Percentiles rank a stretch among this genome's conserved stretches.
Conservation (phyloP, 2,329 filamentous ascomycete species). For the Raffaelea albimanens region DNA sequence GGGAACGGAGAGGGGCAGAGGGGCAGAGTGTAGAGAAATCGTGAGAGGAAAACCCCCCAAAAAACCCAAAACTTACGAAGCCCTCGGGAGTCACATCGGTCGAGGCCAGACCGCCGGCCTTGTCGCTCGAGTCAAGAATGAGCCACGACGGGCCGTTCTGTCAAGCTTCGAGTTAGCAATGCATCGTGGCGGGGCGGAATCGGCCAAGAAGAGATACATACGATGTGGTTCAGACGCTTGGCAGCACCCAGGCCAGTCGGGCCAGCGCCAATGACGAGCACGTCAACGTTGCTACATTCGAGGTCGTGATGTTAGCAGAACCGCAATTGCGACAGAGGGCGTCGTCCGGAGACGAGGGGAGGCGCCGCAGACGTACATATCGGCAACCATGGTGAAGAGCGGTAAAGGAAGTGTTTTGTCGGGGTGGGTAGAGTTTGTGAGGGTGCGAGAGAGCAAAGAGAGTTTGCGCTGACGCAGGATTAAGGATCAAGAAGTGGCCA, state of each 20-base stretch:
- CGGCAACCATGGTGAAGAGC: neutral
- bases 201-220: slow-evolving; percentile 35
- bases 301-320: too few species aligned
- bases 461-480: too few species aligned
- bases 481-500: too few species aligned
- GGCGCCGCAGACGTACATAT: slow-evolving; percentile 1
- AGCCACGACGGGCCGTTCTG: slow-evolving; percentile 91
- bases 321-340: too few species aligned
- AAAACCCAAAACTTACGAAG: slow-evolving; percentile 85
- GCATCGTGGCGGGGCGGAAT: neutral
- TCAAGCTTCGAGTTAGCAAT: neutral
- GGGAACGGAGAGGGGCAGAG: neutral
- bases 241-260: slow-evolving; percentile 96
- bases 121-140: slow-evolving; percentile 87
- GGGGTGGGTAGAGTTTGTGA: too few species aligned
- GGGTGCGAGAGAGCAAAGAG: too few species aligned
- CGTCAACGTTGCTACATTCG: slow-evolving; percentile 77
- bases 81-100: slow-evolving; percentile 93
- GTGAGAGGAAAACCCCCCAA: neutral
- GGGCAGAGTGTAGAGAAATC: slow-evolving; percentile 3
- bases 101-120: slow-evolving; percentile 87
- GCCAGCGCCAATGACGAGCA: slow-evolving; percentile 95
- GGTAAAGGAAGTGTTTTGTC: too few species aligned
- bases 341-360: too few species aligned
- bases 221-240: slow-evolving; percentile 94